Evolutionary conservation across 768 basidiomycete species (phyloP), one percentile per base, ranked within the genome.

Genomic region (Psilocybe tampanensis): DNA sequence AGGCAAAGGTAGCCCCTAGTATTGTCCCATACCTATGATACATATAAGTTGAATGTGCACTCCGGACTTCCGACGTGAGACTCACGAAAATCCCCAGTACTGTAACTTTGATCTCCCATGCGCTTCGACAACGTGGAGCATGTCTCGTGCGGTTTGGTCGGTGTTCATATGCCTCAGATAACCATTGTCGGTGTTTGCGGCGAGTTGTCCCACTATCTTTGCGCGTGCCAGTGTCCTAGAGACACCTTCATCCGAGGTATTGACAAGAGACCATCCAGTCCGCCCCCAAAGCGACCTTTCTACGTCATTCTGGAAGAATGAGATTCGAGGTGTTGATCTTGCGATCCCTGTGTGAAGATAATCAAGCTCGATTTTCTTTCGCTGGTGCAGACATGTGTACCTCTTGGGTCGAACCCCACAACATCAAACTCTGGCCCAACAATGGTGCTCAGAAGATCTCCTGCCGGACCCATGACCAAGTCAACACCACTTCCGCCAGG

Each of bases 351-450:
- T 43, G n/a, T 21, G 17, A 15, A 44, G 33, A 39, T 15, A n/a
- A 18, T 29, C 18, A 44, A 21, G 43, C 4, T n/a, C n/a, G n/a
- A n/a, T n/a, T n/a, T n/a, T n/a, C n/a, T n/a, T 44, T 22, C 11
- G 22, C 12, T 12, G 21, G 11, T 17, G 15, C 17, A 48, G 26
- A 33, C 1, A 11, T 6, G 8, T 8, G 8, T 58, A 78, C 78
- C 79, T 68, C 78, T 63, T 13, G 79, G 79, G 60, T 82, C 80
- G 57, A 80, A 81, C 1, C 77, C 73, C n/a, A 82, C 71, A 8
- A 81, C 61, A 47, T 82, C 79, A 57, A 76, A 82, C 36, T 73
- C 67, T 21, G 76, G 72, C 3, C 81, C 80, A n/a, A 81, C 43
- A 17, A 78, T 60, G 1, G 50, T 44, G 18, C 67, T 64, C 13